Conservation (phyloP, 495 filamentous ascomycete species). For the Penicillium bialowiezense region DNA sequence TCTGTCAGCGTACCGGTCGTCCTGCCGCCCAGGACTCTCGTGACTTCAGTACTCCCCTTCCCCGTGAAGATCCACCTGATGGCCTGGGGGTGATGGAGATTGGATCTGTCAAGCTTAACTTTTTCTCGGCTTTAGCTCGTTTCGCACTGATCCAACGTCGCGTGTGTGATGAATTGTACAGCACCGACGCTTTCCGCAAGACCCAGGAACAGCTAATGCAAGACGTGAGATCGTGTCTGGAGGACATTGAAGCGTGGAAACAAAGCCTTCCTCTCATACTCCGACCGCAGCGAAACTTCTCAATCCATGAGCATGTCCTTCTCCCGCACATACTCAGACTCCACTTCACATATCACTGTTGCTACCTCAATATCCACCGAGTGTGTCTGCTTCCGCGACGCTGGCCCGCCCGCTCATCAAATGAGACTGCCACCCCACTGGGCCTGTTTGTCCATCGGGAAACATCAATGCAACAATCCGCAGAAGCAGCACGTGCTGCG, state of each 20-base stretch:
- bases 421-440: neutral
- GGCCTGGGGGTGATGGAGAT: conserved; percentile 10
- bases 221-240: conserved; percentile 9
- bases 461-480: neutral
- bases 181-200: neutral
- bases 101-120: conserved; percentile 5
- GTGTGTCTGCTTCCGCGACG: conserved; percentile 2
- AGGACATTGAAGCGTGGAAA: conserved; percentile 14
- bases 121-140: conserved; percentile 12
- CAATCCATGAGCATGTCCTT: neutral
- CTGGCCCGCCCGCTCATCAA: neutral
- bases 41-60: conserved; percentile 17
- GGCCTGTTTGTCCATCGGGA: neutral
- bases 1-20: conserved; percentile 12
- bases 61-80: conserved; percentile 8
- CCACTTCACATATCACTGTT: conserved; percentile 16
- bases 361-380: conserved; percentile 16
- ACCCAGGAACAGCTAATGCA: conserved; percentile 1
- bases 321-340: conserved; percentile 16
- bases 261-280: neutral
- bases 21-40: conserved; percentile 14
- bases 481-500: conserved; percentile 16
- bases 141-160: conserved; percentile 16
- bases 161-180: conserved; percentile 14
- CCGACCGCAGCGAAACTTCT: conserved; percentile 2